Evolutionary conservation across 306 rosid species (phyloP), one percentile per base, ranked within the genome.

Genomic region (Vigna mungo): DNA sequence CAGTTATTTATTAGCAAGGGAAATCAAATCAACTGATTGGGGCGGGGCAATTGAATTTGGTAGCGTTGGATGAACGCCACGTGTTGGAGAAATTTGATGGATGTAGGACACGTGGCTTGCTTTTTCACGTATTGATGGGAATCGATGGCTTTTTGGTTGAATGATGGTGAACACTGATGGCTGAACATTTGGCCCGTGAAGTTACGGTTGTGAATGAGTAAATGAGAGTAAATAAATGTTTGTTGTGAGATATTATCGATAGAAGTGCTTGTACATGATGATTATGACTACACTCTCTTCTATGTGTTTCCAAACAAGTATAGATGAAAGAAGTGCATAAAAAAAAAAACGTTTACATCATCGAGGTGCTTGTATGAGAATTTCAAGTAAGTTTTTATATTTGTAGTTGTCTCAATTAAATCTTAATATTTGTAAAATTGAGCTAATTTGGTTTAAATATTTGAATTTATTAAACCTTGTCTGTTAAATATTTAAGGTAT

Each of bases 171-270:
- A 4, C 49, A n/a, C 0, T 9, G 17, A 68, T 27, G 4, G 46
- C 1, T 49, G n/a, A 68, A 9, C 3, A 16, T 9, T 48, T 48
- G 74, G 3, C 75, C 49, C 61, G 61, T 70, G 61, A 36, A 51
- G 48, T 32, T 70, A 51, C 48, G 8, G 62, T 70, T 70, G 75
- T 1, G 4, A 70, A 15, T 27, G 58, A 13, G 20, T 68, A 68
- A 68, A 68, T 12, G 13, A 41, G 46, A 41, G 46, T 41, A 9
- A 9, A 41, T 41, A 2, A 41, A 0, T 7, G 9, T 9, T 41
- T 41, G 2, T 41, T 9, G 46, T 41, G 10, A 41, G 46, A 41
- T 41, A 2, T 9, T 41, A 41, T 41, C 46, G 10, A 9, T 9
- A 13, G 15, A 44, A 44, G 13, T 44, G 11, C 49, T 44, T 12